Evolutionary conservation across 345 rosid species (phyloP), one percentile per base, ranked within the genome.

Genomic region (Pistacia vera): DNA sequence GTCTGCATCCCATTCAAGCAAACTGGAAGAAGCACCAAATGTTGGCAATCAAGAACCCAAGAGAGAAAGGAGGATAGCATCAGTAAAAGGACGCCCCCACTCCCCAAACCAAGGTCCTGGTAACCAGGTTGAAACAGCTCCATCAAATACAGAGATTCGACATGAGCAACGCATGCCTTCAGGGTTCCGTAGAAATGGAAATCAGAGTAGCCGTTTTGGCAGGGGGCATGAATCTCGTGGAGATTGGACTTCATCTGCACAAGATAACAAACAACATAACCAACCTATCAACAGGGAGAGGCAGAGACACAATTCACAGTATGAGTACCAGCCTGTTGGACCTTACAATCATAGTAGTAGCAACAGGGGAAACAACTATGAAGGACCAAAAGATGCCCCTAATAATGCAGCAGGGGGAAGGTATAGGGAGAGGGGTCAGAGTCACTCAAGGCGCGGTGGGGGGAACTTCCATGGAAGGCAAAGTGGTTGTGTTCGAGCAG

Each of bases 301-400:
- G 82, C 91, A 79, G 75, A 87, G 87, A 79, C 92, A 77, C n/a
- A 84, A 77, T 75, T n/a, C 85, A 17, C 92, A 91, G 76, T 93
- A 80, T 11, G 95, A 92, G 75, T 96, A 91, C 83, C 97, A 91
- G 81, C 98, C 95, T 51, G 92, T 92, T 80, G 93, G 91, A 73
- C 80, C 84, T 57, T 80, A 83, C 66, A 77, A 80, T 63, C 48
- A 68, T 44, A 83, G 79, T 25, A 87, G 78, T 63, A 57, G 66
- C 44, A 83, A 77, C 36, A 87, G 77, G 82, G 75, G 83, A 54
- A 78, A 78, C 65, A 77, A 72, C 60, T 61, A 72, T 48, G 97
- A 89, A 78, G 88, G 88, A 71, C 16, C 61, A 41, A 88, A 84
- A 82, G 97, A 88, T 59, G 83, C 78, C 70, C 83, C 78, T 69